phyloP scores from a whole-genome alignment of 345 rosid genomes.

The Ricinus communis region DNA sequence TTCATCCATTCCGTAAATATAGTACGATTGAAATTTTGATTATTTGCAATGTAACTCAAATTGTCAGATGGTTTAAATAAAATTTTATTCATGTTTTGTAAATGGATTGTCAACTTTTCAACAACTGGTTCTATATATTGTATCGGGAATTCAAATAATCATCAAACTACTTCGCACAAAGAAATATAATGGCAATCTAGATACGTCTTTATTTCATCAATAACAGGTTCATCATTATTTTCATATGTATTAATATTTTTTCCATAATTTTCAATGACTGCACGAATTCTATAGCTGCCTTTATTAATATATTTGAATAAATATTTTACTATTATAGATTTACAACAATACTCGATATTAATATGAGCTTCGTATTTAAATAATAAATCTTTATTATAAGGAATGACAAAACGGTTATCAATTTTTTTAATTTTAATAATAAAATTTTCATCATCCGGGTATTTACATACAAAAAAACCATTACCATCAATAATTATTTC shows the following conservation, averaged over 20 bases:
- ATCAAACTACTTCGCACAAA: neutral
- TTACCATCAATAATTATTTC: too few species aligned
- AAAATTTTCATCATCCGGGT: neutral
- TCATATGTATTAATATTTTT: neutral
- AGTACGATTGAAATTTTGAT: neutral
- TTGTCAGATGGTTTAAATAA: neutral
- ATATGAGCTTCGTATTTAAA: neutral
- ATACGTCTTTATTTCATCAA: neutral
- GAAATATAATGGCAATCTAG: neutral
- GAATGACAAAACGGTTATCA: neutral
- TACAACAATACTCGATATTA: neutral
- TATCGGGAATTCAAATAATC: neutral
- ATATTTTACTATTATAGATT: neutral
- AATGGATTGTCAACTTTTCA: neutral
- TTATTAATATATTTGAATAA: neutral
- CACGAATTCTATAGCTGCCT: neutral
- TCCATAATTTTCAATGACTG: neutral
- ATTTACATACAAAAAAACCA: neutral
- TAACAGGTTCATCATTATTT: neutral
- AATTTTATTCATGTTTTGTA: neutral
- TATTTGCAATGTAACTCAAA: too few species aligned
- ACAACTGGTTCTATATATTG: neutral
- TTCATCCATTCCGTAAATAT: neutral
- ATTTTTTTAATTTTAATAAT: neutral
- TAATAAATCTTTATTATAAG: neutral